A percentile compares a stretch with the other conserved stretches of the same genome.
Conservation (phyloP, 73 alveolate genomes). For the Diophrys sp. region DNA sequence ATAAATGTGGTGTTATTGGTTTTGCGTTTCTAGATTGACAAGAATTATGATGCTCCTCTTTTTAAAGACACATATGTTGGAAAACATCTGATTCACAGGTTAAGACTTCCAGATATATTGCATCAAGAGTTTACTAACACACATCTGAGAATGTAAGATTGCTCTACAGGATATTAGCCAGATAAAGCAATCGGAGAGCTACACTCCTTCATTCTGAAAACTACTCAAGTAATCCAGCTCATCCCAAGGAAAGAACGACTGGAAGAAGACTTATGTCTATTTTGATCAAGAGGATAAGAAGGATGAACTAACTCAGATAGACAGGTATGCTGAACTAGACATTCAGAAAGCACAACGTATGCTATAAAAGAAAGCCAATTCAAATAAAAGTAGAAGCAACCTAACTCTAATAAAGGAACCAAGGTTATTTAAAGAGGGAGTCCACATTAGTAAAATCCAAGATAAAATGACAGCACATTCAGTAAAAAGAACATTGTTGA, state of each 20-base stretch:
- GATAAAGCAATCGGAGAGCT: no score
- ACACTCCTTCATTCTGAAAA: no score
- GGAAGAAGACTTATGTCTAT: not conserved
- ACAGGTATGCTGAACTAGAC: not conserved
- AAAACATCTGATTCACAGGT: no score
- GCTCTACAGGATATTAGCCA: no score
- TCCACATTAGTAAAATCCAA: not conserved
- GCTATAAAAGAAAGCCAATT: not conserved
- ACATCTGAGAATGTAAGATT: no score
- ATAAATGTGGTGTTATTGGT: no score
- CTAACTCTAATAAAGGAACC: not conserved
- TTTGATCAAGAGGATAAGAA: not conserved
- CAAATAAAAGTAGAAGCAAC: not conserved
- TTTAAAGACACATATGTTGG: no score
- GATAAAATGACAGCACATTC: not conserved
- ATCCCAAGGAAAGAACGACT: not conserved
- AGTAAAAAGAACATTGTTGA: not conserved
- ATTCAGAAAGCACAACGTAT: not conserved
- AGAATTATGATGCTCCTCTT: no score
- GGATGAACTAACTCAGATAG: not conserved
- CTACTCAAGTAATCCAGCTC: no score
- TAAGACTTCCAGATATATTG: no score
- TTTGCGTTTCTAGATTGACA: no score
- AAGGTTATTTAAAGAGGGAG: not conserved
- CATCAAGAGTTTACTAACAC: no score